Percentiles rank a stretch among this genome's conserved stretches.
These are phyloP conservation scores for Pseudoscleropodium purum DNA, from an alignment of 225 moss, liverwort and hornwort species.

Conservation along the genomic window DNA sequence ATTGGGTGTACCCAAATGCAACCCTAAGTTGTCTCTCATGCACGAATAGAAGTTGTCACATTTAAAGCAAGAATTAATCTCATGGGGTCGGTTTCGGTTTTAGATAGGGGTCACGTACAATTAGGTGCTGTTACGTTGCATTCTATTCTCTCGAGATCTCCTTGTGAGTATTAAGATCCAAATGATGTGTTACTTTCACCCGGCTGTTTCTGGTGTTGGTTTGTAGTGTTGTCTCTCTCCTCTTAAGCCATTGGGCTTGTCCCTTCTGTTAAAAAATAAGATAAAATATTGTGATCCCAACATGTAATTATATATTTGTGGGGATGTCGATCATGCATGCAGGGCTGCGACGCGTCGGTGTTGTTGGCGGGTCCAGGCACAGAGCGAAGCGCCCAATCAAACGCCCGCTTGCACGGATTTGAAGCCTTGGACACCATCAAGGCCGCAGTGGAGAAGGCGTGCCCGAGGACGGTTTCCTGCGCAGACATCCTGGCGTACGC, in stretches of 20 bases:
- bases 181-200: not conserved
- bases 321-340: not conserved
- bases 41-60: not conserved
- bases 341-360: constrained; percentile 30
- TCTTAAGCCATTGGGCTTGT: not conserved
- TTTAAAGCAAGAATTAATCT: too few species aligned
- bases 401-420: not conserved
- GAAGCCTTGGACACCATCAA: constrained; percentile 11
- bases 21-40: not conserved
- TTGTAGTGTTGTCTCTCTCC: not conserved
- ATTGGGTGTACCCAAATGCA: not conserved
- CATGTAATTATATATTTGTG: too few species aligned
- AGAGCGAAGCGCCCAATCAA: not conserved
- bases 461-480: constrained; percentile 12
- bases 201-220: not conserved
- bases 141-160: not conserved
- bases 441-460: not conserved
- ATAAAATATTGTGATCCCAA: not conserved
- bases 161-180: not conserved
- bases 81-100: not conserved
- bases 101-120: not conserved
- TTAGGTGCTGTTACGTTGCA: not conserved
- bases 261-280: not conserved
- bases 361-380: not conserved
- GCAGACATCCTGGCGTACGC: constrained; percentile 32